Evolutionary conservation across 148 eudicot genomes (phyloP), one percentile per base, ranked within the genome.

Genomic region (Rhododendron henanense): DNA sequence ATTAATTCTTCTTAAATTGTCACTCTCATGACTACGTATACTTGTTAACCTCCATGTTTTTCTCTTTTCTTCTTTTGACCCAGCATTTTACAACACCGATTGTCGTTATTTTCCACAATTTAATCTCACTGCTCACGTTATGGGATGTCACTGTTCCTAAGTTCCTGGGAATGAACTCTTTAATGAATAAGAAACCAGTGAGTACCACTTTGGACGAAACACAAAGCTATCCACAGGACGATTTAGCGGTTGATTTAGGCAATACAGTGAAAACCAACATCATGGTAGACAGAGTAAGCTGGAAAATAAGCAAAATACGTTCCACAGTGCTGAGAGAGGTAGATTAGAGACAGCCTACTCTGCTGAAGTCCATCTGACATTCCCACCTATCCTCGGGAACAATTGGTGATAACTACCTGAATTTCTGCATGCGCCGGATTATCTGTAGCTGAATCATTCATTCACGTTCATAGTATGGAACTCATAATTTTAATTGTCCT

Each of bases 1-100:
- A 75, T 41, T 57, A 39, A 8, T n/a, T 85, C 35, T 84, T 19
- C 74, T 53, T 78, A 37, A 50, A 53, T 85, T 77, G 81, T 85
- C 55, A 57, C 41, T 85, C 37, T 85, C 61, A n/a, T 57, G 65
- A 44, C 37, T 51, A 78, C 23, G 31, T 33, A 13, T 4, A 25
- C 81, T 35, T 53, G 45, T 45, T 33, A 57, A 85, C 53, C 48
- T 85, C 83, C 83, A 39, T 35, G 21, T 63, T 63, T 28, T 18
- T 84, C 41, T 6, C 76, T 4, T 71, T 71, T 11, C 35, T 31
- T 71, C 31, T 71, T 71, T 71, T 71, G 41, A 71, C 39, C 50
- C 35, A 71, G 76, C 76, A 71, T 31, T 71, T 1, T 71, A 13
- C 76, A 31, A 31, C 39, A 71, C 21, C 76, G 7, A 71, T 13